A percentile compares a stretch with the other conserved stretches of the same genome.
These are phyloP conservation scores for Citropsis articulata DNA, from an alignment of 345 rosid species.

Conservation along the genomic window DNA sequence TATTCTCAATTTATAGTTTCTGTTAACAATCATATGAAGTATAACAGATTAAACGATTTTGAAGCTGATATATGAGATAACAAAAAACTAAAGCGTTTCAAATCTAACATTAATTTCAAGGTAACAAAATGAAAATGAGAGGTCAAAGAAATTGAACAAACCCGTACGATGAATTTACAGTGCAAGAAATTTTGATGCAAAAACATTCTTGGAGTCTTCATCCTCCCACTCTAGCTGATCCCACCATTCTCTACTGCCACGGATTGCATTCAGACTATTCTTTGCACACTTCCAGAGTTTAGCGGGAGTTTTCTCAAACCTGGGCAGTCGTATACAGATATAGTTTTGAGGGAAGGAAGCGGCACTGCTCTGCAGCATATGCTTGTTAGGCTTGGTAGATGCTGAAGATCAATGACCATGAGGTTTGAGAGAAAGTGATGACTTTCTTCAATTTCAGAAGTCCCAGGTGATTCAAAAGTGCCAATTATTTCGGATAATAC, in stretches of 20 bases:
- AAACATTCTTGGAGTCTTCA: conserved; percentile 1
- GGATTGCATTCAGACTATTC: not conserved
- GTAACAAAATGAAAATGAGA: too few species aligned
- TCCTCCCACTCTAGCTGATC: conserved; percentile 24
- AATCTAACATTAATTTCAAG: too few species aligned
- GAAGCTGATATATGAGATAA: too few species aligned
- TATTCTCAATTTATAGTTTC: too few species aligned
- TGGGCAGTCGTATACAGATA: not conserved
- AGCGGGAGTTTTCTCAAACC: conserved; percentile 22
- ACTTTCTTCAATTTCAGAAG: not conserved
- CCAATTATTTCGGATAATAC: not conserved
- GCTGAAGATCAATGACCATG: not conserved
- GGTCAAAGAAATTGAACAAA: not conserved
- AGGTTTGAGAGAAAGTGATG: not conserved
- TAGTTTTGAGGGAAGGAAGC: conserved; percentile 8
- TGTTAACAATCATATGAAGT: too few species aligned
- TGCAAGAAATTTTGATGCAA: not conserved
- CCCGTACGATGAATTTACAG: not conserved
- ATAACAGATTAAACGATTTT: too few species aligned
- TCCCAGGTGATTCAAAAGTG: not conserved
- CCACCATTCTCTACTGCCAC: conserved; percentile 17
- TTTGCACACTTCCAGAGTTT: not conserved
- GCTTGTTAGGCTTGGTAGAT: conserved; percentile 8
- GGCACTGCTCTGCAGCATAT: conserved; percentile 1
- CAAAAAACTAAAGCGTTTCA: too few species aligned